These are phyloP conservation scores for Nidula niveotomentosa DNA, from an alignment of 1,284 basidiomycete genomes.

Conservation along the genomic window DNA sequence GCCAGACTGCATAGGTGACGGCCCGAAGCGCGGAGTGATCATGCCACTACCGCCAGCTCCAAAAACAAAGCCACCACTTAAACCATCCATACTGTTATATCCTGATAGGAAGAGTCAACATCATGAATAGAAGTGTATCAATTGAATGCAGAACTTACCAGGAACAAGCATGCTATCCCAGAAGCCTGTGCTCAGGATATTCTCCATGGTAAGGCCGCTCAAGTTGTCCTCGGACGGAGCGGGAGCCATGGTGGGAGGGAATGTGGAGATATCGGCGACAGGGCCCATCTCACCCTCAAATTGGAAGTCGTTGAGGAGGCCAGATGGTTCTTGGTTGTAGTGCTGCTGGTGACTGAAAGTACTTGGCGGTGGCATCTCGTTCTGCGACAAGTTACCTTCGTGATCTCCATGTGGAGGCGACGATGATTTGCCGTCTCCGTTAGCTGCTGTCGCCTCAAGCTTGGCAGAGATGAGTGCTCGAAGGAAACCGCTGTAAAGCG, in stretches of 20 bases:
- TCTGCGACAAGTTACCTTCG: constrained; percentile 2
- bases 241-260: constrained; percentile 79
- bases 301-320: constrained; percentile 54
- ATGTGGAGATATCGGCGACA: constrained; percentile 73
- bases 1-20: constrained; percentile 41
- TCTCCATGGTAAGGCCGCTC: constrained; percentile 72
- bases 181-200: constrained; percentile 73
- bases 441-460: constrained; percentile 33
- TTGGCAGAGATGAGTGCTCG: constrained; percentile 74
- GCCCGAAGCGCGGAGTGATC: constrained; percentile 54
- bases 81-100: constrained; percentile 75
- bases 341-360: constrained; percentile 7
- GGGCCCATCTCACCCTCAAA: constrained; percentile 81
- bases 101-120: constrained; percentile 38
- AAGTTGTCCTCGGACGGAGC: constrained; percentile 42
- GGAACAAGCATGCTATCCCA: constrained; percentile 86
- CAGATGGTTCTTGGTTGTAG: constrained; percentile 18
- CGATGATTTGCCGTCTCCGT: background rate
- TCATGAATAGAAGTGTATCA: constrained; percentile 8
- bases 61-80: constrained; percentile 81
- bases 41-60: constrained; percentile 76
- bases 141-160: constrained; percentile 43
- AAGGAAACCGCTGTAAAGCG: constrained; percentile 85
- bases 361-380: constrained; percentile 14
- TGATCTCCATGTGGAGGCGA: background rate